Base-by-base conservation (phyloP, 257 asterid species). In the Apocynum venetum region DNA sequence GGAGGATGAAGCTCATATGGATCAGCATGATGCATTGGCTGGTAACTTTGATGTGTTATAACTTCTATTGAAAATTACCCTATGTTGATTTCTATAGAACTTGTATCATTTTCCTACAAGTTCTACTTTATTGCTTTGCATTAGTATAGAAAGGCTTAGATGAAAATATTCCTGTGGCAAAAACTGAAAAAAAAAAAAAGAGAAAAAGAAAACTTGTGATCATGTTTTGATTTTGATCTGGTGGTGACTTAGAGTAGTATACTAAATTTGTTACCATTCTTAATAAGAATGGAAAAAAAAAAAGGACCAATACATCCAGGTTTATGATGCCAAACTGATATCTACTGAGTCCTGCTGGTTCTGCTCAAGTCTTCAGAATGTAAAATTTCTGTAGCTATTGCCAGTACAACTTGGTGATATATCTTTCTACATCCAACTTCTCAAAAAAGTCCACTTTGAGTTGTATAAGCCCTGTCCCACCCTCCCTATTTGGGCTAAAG, bases 1-100 rank as follows among this genome's bases (percentile, higher is more conserved):
- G 99, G 99, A 96, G 87, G 93, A 92, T 46, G 98, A 96, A 88
- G 99, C 99, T 82, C 96, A 80, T 68, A 75, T 86, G 91, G 96
- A 90, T 85, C 87, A 84, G 47, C 87, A 84, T 72, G 85, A 91
- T 81, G 80, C 96, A 20, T 87, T 93, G 86, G 85, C 82, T 19
- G 98, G 98, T 93, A 86, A 76, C 68, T 77, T 83, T 67, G 31
- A 41, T 40, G 14, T 3, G 14, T 67, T 41, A 10, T 43, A 68
- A 43, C n/a, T 41, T 68, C 20, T 43, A 48, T 19, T 2, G 7
- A 19, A 44, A 43, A 44, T 11, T n/a, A 43, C 15, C 43, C 10
- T 43, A 20, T 13, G 47, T 48, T 0, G 65, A 53, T 59, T 65
- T 46, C 52, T 25, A 7, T 31, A 41, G 15, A 31, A 41, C 9